Percentiles rank a stretch among this genome's conserved stretches.
Conservation (phyloP, 176 grass and related monocot genomes). For the Avena sativa region DNA sequence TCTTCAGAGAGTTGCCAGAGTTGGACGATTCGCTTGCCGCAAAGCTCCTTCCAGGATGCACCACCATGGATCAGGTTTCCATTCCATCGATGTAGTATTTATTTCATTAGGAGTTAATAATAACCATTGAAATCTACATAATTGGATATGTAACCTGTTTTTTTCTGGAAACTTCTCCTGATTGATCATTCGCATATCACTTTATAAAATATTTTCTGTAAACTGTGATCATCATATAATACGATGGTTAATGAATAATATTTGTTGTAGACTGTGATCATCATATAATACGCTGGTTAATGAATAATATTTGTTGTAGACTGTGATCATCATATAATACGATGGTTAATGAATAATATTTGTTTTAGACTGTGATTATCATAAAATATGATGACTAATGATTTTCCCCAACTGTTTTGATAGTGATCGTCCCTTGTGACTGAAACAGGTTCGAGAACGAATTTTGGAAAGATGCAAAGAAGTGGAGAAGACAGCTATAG, state of each 20-base stretch:
- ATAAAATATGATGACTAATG: background rate
- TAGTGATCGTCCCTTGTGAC: conserved; percentile 8
- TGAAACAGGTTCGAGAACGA: conserved; percentile 66
- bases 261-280: conserved; percentile 18
- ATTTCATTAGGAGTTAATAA: background rate
- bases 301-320: conserved; percentile 10
- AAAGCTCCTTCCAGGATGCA: conserved; percentile 91
- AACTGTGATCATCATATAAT: background rate
- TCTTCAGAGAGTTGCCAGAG: conserved; percentile 85
- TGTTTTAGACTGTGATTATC: conserved; percentile 3
- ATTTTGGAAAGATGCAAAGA: conserved; percentile 92
- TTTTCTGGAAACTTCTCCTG: background rate
- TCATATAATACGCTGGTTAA: background rate
- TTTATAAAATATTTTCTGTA: conserved; percentile 20
- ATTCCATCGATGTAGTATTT: conserved; percentile 13
- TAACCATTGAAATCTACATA: conserved; percentile 21
- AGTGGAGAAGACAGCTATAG: conserved; percentile 93
- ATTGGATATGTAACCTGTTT: background rate
- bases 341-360: background rate
- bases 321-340: background rate
- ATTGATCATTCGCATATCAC: background rate
- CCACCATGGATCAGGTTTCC: conserved; percentile 80
- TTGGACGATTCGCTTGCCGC: conserved; percentile 78
- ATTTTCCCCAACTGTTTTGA: background rate
- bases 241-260: background rate